Evolutionary conservation across 306 rosid species (phyloP).

Genomic region (Quercus suber): DNA sequence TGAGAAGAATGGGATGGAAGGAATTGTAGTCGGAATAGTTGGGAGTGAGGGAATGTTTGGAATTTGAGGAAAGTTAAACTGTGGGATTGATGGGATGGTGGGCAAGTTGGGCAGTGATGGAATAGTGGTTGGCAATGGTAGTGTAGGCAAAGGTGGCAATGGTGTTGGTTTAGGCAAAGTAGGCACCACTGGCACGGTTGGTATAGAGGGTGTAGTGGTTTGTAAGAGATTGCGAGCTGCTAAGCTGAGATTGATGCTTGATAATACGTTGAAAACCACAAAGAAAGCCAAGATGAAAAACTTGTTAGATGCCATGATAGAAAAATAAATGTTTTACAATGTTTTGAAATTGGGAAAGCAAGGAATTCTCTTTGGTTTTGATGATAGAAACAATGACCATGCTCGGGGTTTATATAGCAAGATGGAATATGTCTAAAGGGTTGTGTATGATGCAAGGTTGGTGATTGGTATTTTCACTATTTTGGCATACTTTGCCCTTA

Average conservation of each 20-base stretch:
- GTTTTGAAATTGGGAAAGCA: background rate
- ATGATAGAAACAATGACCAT: background rate
- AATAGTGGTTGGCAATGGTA: too few relatives aligned
- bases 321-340: background rate
- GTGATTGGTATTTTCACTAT: background rate
- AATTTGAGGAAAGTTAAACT: constrained; percentile 1
- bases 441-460: background rate
- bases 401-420: background rate
- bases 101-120: constrained; percentile 24
- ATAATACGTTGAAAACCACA: constrained; percentile 2
- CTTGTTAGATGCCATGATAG: constrained; percentile 12
- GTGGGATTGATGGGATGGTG: background rate
- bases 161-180: constrained; percentile 26
- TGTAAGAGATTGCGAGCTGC: constrained; percentile 37
- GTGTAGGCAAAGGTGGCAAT: constrained; percentile 8
- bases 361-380: background rate
- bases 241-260: constrained; percentile 14
- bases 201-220: constrained; percentile 12
- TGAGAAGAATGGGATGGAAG: constrained; percentile 32
- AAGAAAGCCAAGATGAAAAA: constrained; percentile 13
- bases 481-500: background rate
- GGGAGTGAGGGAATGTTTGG: constrained; percentile 16
- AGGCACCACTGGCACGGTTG: background rate
- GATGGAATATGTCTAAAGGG: background rate
- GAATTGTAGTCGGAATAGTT: constrained; percentile 26